Evolutionary conservation across 805 yeast genomes (phyloP), one percentile per base, ranked within the genome.

Genomic region (Zygotorulaspora chibaensis): DNA sequence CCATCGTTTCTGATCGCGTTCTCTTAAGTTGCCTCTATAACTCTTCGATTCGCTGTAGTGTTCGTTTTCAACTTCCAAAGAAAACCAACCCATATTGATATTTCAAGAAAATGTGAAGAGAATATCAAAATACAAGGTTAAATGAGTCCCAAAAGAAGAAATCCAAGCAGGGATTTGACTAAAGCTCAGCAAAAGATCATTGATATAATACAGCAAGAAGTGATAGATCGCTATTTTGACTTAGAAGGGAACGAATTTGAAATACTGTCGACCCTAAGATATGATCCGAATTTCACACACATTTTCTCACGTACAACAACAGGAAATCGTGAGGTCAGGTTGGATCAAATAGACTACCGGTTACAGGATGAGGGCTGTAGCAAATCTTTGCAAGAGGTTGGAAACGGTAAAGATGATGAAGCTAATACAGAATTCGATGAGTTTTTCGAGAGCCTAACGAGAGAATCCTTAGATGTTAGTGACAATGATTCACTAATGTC

Each of bases 241-340:
- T 45, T 47, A 13, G 53, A 45, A 11, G 43, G 41, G 23, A 47
- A 48, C 31, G 70, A 70, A 5, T 81, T 85, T 57, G 76, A 80
- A 51, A 62, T 87, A 12, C 65, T 87, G 25, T 76, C 89, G 33
- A 81, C 95, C 2, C 73, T 88, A 31, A 70, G 96, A 40, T 88
- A 83, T 58, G 95, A 87, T 54, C 91, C 95, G 1, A 53, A 61
- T 8, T 61, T 84, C 42, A 38, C 52, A 9, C 40, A 42, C 39
- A 26, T 45, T 17, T 48, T 48, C 16, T 23, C 34, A 6, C 43
- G 38, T 17, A 33, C 27, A 6, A 18, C 36, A 6, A 23, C 35
- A 12, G 38, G 34, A 2, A 35, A 17, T n/a, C 42, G 27, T 2
- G 25, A 8, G 3, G 34, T 12, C 37, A 37, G 29, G 16, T 30